Base-by-base conservation (phyloP, 352 stramenopile genomes). In the Plasmopara viticola region DNA sequence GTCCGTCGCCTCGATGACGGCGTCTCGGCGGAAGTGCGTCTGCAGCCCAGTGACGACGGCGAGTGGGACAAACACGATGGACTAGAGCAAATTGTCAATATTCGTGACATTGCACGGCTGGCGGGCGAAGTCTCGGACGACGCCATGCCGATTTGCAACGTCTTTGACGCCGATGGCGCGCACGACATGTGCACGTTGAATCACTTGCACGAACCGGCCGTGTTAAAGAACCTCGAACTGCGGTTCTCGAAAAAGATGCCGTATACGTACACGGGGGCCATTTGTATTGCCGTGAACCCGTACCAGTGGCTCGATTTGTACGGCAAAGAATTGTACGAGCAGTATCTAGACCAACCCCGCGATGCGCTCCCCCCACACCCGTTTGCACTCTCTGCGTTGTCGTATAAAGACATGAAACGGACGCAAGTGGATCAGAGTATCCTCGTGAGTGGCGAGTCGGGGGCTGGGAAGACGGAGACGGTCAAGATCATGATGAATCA, bases 381-480 rank as follows among this genome's bases (percentile, higher is more conserved):
- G 15, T 90, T 87, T 51, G 80, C 80, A 30, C 63, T 89, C 9
- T 92, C 78, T 25, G 78, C 75, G 7, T 65, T 64, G 25, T 65
- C 82, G 14, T 92, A 92, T 55, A 50, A 66, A 25, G 78, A 87
- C 64, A 88, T 90, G 72, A 81, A 88, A 63, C 54, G 78, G 40
- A 75, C 71, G 10, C 65, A 73, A 18, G 77, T 79, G 48, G 84
- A 97, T 68, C 89, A 97, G 66, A 91, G 45, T 37, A 91, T 95
- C 45, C 60, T 95, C 1, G 87, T 95, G 0, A 87, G 70, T 61
- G 84, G 85, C 12, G 85, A 95, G 48, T 92, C 79, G 6, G 85
- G 91, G 20, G 89, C 89, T 12, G 91, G 91, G 15, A 98, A 97
- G 68, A 98, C 90, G 0, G 90, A 97, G 58, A 98, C 90, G n/a